Conservation (phyloP, 805 yeast genomes). For the Lachancea mirantina region DNA sequence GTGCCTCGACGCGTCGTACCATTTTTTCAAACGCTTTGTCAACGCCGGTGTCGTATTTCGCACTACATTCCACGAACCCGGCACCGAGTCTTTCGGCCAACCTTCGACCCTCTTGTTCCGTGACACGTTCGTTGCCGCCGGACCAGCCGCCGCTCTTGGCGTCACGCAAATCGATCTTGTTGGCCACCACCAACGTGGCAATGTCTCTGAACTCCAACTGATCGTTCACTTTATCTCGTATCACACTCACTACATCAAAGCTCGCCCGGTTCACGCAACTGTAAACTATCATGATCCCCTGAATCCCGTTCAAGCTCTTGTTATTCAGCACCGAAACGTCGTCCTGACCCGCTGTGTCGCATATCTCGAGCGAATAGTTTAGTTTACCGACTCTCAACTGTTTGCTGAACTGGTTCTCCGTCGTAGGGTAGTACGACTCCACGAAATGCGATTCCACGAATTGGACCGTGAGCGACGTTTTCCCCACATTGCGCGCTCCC, state of each 20-base stretch:
- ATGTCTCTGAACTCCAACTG: slow-evolving; percentile 58
- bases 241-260: slow-evolving; percentile 66
- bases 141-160: slow-evolving; percentile 2
- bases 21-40: slow-evolving; percentile 18
- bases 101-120: slow-evolving; percentile 16
- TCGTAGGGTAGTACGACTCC: slow-evolving; percentile 86
- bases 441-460: slow-evolving; percentile 85
- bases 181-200: slow-evolving; percentile 66
- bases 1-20: slow-evolving; percentile 17
- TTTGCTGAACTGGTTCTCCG: slow-evolving; percentile 77
- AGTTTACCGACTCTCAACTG: slow-evolving; percentile 60
- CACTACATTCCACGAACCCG: slow-evolving; percentile 26
- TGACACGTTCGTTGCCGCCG: slow-evolving; percentile 12
- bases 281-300: slow-evolving; percentile 76
- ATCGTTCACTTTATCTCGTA: slow-evolving; percentile 78
- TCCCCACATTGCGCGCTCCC: slow-evolving; percentile 83
- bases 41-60: slow-evolving; percentile 20
- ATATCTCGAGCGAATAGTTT: slow-evolving; percentile 72
- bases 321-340: slow-evolving; percentile 77
- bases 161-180: slow-evolving; percentile 21
- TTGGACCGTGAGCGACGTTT: slow-evolving; percentile 77
- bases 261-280: slow-evolving; percentile 73
- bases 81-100: slow-evolving; percentile 14
- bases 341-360: slow-evolving; percentile 93
- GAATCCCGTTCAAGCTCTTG: slow-evolving; percentile 71